Base-by-base conservation (phyloP, 257 asterid species). In the Solanum sejunctum region DNA sequence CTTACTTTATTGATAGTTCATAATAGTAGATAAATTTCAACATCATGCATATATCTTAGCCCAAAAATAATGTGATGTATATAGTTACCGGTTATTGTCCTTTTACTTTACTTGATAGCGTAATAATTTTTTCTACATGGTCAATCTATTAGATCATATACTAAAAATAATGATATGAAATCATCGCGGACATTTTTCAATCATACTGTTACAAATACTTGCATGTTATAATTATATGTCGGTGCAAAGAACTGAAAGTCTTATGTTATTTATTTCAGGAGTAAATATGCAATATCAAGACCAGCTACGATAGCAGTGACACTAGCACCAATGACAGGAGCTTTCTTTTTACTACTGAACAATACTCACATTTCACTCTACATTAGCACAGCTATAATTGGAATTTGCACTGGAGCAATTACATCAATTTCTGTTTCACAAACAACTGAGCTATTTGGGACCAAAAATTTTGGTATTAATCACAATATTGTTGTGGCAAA, bases 241-340 rank as follows among this genome's bases (percentile, higher is more conserved):
- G 32, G 7, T 1, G 58, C 0, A 8, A 13, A 21, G 8, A 43
- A 39, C 10, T 21, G 16, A 41, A n/a, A 64, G 7, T 81, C 11
- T 8, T 7, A 5, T 8, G 0, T 47, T 17, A 45, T 36, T 84
- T 7, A 6, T 83, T 66, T 16, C 88, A 93, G 98, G 88, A 88
- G 82, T 41, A 91, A 89, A 20, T 64, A 61, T 2, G 41, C 72
- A 83, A n/a, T 92, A 1, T 91, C 98, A 2, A 89, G 97, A 83
- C 93, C 91, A 1, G 92, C 90, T 36, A 89, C 92, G 8, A 93
- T 94, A 73, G 95, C 95, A 12, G 77, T 17, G 9, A 88, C 91
- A 91, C 93, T 95, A 94, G 83, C 77, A 9, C 99, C 99, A 12
- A 91, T 95, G 93, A 87, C 93, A 32, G 97, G 92, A 32, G 92